phyloP scores from a whole-genome alignment of 345 rosid species.

The Hibiscus syriacus region DNA sequence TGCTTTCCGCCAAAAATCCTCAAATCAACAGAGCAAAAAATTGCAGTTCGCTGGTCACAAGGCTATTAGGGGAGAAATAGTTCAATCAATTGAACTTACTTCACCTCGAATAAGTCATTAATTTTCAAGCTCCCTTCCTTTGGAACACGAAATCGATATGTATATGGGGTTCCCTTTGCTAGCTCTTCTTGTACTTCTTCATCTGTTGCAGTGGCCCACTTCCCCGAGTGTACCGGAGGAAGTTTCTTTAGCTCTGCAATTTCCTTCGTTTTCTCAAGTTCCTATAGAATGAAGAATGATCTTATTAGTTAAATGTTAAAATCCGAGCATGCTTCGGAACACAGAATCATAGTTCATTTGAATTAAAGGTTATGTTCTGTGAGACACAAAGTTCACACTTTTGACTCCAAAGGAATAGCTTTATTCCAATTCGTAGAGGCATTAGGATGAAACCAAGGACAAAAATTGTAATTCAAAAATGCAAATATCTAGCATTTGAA shows the following conservation, averaged over 20 bases:
- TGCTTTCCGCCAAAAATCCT: not conserved
- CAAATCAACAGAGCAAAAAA: not conserved
- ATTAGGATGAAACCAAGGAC: not conserved
- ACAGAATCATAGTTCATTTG: not conserved
- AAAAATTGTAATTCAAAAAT: not conserved
- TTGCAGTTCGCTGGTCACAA: not conserved
- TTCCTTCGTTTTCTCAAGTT: conserved; percentile 91
- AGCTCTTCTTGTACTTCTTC: conserved; percentile 68
- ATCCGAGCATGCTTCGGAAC: not conserved
- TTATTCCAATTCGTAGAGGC: not conserved
- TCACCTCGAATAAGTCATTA: conserved; percentile 81
- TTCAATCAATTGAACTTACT: conserved; percentile 32
- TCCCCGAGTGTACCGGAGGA: conserved; percentile 81
- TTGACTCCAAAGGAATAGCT: not conserved
- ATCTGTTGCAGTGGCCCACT: conserved; percentile 73
- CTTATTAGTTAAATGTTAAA: not conserved
- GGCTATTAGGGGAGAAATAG: not conserved
- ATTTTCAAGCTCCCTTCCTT: not conserved
- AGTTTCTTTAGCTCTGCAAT: conserved; percentile 58
- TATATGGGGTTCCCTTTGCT: conserved; percentile 69
- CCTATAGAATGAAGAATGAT: conserved; percentile 32
- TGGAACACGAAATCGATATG: conserved; percentile 32
- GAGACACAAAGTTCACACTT: not conserved
- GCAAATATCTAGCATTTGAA: not conserved
- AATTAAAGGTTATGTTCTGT: not conserved